phyloP scores from a whole-genome alignment of 2,329 filamentous ascomycete genomes.

The Aspergillus texensis region DNA sequence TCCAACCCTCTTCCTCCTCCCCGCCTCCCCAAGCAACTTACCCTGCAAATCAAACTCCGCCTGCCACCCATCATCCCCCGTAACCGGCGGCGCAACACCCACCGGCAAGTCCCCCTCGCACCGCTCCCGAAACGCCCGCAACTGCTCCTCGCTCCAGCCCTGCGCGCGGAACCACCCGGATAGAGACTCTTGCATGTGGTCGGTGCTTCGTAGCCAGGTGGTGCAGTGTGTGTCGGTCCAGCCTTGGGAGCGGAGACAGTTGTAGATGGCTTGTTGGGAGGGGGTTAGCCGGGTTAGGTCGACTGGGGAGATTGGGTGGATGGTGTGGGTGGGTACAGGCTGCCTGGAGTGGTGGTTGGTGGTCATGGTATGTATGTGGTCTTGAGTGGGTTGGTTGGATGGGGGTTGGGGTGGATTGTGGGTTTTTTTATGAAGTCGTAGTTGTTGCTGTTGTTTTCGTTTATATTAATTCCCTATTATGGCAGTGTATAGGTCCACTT shows the following conservation, averaged over 20 bases:
- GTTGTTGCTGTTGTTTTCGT: not conserved
- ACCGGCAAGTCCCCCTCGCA: not conserved
- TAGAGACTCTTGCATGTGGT: not conserved
- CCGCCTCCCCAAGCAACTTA: not conserved
- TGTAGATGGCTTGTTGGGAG: not conserved
- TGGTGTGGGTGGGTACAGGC: not conserved
- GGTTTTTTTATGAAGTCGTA: not conserved
- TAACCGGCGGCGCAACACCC: not conserved
- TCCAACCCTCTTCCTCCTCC: not conserved
- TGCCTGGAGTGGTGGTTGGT: not conserved
- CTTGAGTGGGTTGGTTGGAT: not conserved
- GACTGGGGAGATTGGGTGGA: not conserved
- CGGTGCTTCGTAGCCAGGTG: not conserved
- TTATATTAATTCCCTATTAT: not conserved
- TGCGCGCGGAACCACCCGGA: not conserved
- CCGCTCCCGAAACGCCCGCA: not conserved
- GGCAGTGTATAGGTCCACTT: not conserved
- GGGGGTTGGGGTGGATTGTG: too few species aligned
- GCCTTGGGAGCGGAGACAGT: not conserved
- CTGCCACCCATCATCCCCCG: not conserved
- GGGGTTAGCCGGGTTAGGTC: not conserved
- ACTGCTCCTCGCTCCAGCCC: not conserved
- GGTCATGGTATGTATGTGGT: not conserved
- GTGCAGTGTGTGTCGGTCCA: not conserved
- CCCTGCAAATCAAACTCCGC: not conserved